Evolutionary conservation across 331 rosid genomes (phyloP), one percentile per base, ranked within the genome.

Genomic region (Erythrophleum ivorense): DNA sequence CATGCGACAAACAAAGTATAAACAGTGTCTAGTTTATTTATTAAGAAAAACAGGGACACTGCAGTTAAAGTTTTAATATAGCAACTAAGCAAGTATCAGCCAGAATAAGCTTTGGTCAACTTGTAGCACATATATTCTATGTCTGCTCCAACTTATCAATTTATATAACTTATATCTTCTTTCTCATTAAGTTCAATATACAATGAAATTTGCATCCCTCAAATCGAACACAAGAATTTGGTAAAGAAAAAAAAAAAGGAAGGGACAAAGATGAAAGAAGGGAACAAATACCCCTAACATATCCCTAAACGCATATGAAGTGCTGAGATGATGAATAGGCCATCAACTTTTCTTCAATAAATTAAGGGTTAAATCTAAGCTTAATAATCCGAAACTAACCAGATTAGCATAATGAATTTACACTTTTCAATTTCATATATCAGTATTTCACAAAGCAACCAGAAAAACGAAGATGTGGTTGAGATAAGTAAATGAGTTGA

Each of bases 1-100:
- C 53, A 81, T 54, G 74, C 57, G 49, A 77, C 81, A 48, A 24
- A 71, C 64, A 41, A 71, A 34, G 68, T 3, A 55, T 0, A 1
- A 19, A 80, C 67, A 8, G 50, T 58, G 76, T 66, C 43, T 24
- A 13, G 8, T 21, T 54, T 59, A 59, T 72, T 71, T 48, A 46
- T 53, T 33, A 55, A 66, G 54, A 3, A 24, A 71, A 19, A n/a
- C 31, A 12, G 5, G 19, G 9, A 63, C 68, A 13, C 68, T 31
- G 68, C 4, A 33, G 29, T 41, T 80, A 50, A 70, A 12, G 31
- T 66, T 7, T 45, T 67, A 74, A 52, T 73, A 74, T 9, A 62
- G 60, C 49, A 58, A 65, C 4, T 9, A 3, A 16, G 65, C 34
- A 24, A 15, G 40, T 43, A 14, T 48, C 72, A 57, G 11, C 24